These are phyloP conservation scores for Trametes maxima DNA, from an alignment of 768 basidiomycete genomes.

Conservation along the genomic window DNA sequence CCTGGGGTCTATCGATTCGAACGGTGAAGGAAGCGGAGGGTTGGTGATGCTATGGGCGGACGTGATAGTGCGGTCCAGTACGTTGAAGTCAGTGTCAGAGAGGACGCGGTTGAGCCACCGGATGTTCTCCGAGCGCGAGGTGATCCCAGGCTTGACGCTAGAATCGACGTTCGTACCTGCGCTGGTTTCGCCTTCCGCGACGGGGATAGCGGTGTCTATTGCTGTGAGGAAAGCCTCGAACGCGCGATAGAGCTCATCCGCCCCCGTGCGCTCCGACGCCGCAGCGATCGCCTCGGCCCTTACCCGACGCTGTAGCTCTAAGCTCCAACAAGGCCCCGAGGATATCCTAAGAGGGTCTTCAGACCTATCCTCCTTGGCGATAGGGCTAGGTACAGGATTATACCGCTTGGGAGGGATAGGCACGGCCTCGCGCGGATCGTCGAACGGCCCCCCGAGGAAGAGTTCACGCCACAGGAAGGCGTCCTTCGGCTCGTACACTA, in stretches of 20 bases:
- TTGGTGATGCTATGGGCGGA: neutral
- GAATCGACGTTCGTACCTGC: slow-evolving; percentile 1
- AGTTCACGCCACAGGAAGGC: slow-evolving; percentile 70
- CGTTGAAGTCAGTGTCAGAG: slow-evolving; percentile 35
- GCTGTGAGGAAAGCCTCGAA: slow-evolving; percentile 44
- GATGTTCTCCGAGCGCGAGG: slow-evolving; percentile 42
- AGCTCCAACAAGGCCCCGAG: slow-evolving; percentile 31
- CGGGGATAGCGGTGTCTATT: slow-evolving; percentile 20
- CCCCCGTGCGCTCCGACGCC: neutral
- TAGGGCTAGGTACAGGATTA: neutral
- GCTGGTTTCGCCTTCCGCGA: slow-evolving; percentile 3
- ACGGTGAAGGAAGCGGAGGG: neutral
- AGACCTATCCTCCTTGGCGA: neutral
- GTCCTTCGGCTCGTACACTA: slow-evolving; percentile 54
- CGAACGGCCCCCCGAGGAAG: slow-evolving; percentile 61
- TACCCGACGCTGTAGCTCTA: slow-evolving; percentile 20
- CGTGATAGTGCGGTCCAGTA: slow-evolving; percentile 3
- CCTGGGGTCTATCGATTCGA: no score
- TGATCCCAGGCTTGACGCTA: neutral
- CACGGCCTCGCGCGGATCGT: slow-evolving; percentile 55
- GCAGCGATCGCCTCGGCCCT: slow-evolving; percentile 14
- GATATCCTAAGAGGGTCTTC: no score
- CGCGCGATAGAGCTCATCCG: slow-evolving; percentile 25
- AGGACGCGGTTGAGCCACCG: slow-evolving; percentile 50
- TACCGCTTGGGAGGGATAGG: slow-evolving; percentile 12